These are phyloP conservation scores for Cryptococcus neoformans DNA, from an alignment of 1,284 basidiomycete genomes.

Conservation along the genomic window DNA sequence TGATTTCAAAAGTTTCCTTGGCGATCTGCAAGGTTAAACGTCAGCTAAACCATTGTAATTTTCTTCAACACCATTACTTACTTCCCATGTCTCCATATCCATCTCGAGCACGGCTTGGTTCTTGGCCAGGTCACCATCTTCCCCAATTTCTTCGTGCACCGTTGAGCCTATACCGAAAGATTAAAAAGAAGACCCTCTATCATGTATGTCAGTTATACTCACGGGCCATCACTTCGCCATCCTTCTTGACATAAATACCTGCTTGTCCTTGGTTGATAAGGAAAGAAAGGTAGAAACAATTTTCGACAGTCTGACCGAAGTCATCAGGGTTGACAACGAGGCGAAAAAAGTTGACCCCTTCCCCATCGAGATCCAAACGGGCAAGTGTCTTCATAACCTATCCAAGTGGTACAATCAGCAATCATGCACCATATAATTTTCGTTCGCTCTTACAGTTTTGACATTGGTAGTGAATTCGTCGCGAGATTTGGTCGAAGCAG, in stretches of 20 bases:
- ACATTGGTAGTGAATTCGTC: constrained; percentile 19
- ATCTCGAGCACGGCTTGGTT: constrained; percentile 56
- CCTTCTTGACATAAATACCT: constrained; percentile 38
- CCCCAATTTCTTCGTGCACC: too few species aligned
- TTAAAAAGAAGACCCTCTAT: too few species aligned
- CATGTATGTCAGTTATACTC: constrained; percentile 20
- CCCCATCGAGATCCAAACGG: constrained; percentile 18
- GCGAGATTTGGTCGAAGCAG: constrained; percentile 14
- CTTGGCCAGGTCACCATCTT: constrained; percentile 27
- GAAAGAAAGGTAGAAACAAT: constrained; percentile 57
- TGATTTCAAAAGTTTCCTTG: constrained; percentile 50
- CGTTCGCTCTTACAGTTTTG: neutral
- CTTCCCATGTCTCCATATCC: constrained; percentile 50
- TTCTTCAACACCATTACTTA: constrained; percentile 18
- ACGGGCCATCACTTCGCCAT: constrained; percentile 51
- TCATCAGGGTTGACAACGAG: constrained; percentile 54
- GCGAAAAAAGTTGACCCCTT: constrained; percentile 50
- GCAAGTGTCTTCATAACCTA: constrained; percentile 27
- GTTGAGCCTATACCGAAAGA: too few species aligned
- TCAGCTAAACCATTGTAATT: too few species aligned
- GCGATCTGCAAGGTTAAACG: constrained; percentile 36
- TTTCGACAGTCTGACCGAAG: constrained; percentile 56
- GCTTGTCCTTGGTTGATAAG: constrained; percentile 53
- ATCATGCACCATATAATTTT: too few species aligned
- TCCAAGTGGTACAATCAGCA: neutral